Conservation (phyloP, 768 basidiomycete genomes). For the Clitopilus passeckerianus region DNA sequence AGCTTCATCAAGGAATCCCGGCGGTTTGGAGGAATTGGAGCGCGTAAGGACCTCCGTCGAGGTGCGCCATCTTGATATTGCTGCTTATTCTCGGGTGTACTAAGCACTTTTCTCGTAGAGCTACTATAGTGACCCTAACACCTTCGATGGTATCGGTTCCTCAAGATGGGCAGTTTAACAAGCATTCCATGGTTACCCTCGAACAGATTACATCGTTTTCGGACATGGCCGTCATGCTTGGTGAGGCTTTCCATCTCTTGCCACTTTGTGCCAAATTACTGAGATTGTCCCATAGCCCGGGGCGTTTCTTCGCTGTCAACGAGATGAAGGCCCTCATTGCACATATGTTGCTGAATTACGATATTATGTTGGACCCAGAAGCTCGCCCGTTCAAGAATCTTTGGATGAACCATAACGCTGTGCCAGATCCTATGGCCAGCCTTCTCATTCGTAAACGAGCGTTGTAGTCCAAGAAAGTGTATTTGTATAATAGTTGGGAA, state of each 20-base stretch:
- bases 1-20: slow-evolving; percentile 39
- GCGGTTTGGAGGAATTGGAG: slow-evolving; percentile 22
- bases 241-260: slow-evolving; percentile 6
- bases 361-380: slow-evolving; percentile 12
- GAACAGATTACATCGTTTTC: slow-evolving; percentile 15
- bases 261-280: background rate
- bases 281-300: slow-evolving; percentile 4
- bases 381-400: background rate
- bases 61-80: slow-evolving; percentile 24
- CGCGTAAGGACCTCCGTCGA: slow-evolving; percentile 16
- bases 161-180: slow-evolving; percentile 17
- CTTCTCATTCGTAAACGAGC: background rate
- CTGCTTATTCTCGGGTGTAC: slow-evolving; percentile 5
- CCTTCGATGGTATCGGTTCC: slow-evolving; percentile 36
- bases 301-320: slow-evolving; percentile 12
- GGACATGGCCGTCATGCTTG: slow-evolving; percentile 24
- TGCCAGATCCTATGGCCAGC: background rate
- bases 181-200: slow-evolving; percentile 18
- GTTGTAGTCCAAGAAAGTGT: background rate
- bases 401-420: slow-evolving; percentile 7
- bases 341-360: slow-evolving; percentile 11
- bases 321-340: slow-evolving; percentile 11
- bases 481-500: background rate
- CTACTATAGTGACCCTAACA: slow-evolving; percentile 19
- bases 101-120: slow-evolving; percentile 10